A percentile compares a stretch with the other conserved stretches of the same genome.
phyloP scores from a whole-genome alignment of 345 rosid genomes.

The Citrus medica region DNA sequence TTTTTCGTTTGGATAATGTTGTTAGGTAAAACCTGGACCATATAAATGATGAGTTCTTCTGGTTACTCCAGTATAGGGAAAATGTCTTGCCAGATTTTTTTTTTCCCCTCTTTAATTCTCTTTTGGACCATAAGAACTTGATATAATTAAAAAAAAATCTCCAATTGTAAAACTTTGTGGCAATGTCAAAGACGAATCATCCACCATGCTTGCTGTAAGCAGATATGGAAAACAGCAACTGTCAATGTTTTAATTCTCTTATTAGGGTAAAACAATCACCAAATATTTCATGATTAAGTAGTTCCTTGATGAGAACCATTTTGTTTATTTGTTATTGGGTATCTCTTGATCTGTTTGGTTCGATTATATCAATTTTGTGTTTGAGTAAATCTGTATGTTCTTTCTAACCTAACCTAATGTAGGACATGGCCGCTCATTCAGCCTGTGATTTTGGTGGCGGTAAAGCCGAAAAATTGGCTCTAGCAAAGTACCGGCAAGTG shows the following conservation, averaged over 20 bases:
- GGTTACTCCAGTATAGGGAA: neutral
- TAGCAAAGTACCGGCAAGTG: slow-evolving; percentile 85
- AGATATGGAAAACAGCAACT: neutral
- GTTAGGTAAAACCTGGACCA: neutral
- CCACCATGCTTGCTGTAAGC: neutral
- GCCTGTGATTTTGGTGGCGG: slow-evolving; percentile 98
- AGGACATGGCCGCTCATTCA: slow-evolving; percentile 99
- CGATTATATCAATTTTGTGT: neutral
- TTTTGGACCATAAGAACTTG: neutral
- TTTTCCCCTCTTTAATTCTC: neutral
- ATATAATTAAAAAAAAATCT: neutral
- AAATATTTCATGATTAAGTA: neutral
- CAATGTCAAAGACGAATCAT: neutral
- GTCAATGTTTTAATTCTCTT: neutral
- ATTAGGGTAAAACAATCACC: slow-evolving; percentile 1
- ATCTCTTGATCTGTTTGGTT: neutral
- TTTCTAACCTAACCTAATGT: slow-evolving; percentile 17
- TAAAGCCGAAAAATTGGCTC: slow-evolving; percentile 82
- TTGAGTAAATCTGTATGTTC: neutral
- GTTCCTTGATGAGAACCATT: neutral
- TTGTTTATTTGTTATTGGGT: neutral
- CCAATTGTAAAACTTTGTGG: neutral
- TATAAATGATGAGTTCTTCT: neutral
- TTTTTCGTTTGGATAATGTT: slow-evolving; percentile 5
- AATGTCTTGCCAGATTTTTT: neutral